A percentile compares a stretch with the other conserved stretches of the same genome.
Evolutionary conservation across 805 yeast genomes (phyloP).

Genomic region (Lipomyces yamanashiensis): DNA sequence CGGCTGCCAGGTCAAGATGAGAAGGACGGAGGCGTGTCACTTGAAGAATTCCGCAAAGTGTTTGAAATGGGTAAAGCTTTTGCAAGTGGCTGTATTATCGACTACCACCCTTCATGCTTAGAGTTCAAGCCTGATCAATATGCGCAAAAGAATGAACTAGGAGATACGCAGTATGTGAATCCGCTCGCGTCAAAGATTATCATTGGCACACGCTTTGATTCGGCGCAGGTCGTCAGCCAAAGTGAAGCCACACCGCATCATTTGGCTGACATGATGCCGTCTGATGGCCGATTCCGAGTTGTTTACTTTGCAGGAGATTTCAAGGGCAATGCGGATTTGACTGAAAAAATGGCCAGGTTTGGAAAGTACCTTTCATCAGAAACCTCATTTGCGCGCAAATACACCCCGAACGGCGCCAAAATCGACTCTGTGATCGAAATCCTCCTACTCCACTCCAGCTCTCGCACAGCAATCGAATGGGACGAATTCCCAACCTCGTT

Average conservation of each 20-base stretch:
- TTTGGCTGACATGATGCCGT: slow-evolving; percentile 40
- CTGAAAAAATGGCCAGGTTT: slow-evolving; percentile 14
- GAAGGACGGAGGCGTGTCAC: slow-evolving; percentile 34
- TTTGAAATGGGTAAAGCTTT: slow-evolving; percentile 43
- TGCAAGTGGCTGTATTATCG: slow-evolving; percentile 45
- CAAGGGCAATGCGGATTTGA: slow-evolving; percentile 12
- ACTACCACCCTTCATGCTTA: slow-evolving; percentile 40
- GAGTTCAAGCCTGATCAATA: slow-evolving; percentile 17
- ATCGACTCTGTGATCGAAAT: slow-evolving; percentile 43
- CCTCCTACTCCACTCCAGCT: slow-evolving; percentile 41
- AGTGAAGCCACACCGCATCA: slow-evolving; percentile 42
- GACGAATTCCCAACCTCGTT: slow-evolving; percentile 42
- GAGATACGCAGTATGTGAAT: slow-evolving; percentile 5
- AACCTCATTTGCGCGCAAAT: slow-evolving; percentile 32
- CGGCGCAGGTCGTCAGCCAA: slow-evolving; percentile 41
- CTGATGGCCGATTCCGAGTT: slow-evolving; percentile 46
- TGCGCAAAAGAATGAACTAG: slow-evolving; percentile 20
- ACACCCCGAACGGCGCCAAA: slow-evolving; percentile 43
- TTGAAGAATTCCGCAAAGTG: slow-evolving; percentile 43
- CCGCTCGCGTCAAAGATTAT: slow-evolving; percentile 40
- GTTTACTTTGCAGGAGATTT: slow-evolving; percentile 43
- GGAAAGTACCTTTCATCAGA: slow-evolving; percentile 18
- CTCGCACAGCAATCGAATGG: slow-evolving; percentile 39
- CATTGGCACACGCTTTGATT: slow-evolving; percentile 42
- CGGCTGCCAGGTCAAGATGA: slow-evolving; percentile 26